These are phyloP conservation scores for Withania somnifera DNA, from an alignment of 305 asterid genomes.

Conservation along the genomic window DNA sequence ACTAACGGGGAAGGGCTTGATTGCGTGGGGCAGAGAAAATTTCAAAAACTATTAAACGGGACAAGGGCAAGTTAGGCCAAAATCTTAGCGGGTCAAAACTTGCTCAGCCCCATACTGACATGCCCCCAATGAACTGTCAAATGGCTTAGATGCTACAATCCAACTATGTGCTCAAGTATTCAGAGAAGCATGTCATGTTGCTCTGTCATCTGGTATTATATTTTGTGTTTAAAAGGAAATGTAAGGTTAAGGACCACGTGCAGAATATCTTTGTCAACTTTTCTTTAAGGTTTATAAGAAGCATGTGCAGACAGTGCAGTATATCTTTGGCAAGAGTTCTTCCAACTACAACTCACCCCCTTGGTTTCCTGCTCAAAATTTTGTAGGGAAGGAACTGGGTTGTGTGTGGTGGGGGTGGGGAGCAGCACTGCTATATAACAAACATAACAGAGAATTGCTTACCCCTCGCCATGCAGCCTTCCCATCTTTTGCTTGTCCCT, in stretches of 20 bases:
- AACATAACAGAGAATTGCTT: slow-evolving; percentile 8
- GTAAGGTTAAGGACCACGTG: neutral
- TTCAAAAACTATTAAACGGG: too few species aligned
- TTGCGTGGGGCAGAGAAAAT: too few species aligned
- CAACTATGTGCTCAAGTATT: neutral
- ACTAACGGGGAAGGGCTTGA: too few species aligned
- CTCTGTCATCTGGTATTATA: neutral
- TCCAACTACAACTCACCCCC: neutral
- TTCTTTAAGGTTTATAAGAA: too few species aligned
- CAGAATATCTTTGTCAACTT: too few species aligned
- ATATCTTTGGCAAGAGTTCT: neutral
- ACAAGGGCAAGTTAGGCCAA: too few species aligned
- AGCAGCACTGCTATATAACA: neutral
- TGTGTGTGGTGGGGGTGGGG: neutral
- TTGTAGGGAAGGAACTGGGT: neutral
- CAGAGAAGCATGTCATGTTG: neutral
- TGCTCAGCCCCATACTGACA: too few species aligned
- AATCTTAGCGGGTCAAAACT: too few species aligned
- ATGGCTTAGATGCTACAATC: neutral
- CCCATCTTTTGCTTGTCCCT: slow-evolving; percentile 61
- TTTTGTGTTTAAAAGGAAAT: neutral
- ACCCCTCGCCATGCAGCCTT: slow-evolving; percentile 81
- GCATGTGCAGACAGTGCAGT: too few species aligned
- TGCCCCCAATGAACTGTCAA: neutral
- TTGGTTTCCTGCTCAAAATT: neutral